Evolutionary conservation across 257 asterid genomes (phyloP).

Genomic region (Primulina eburnea): DNA sequence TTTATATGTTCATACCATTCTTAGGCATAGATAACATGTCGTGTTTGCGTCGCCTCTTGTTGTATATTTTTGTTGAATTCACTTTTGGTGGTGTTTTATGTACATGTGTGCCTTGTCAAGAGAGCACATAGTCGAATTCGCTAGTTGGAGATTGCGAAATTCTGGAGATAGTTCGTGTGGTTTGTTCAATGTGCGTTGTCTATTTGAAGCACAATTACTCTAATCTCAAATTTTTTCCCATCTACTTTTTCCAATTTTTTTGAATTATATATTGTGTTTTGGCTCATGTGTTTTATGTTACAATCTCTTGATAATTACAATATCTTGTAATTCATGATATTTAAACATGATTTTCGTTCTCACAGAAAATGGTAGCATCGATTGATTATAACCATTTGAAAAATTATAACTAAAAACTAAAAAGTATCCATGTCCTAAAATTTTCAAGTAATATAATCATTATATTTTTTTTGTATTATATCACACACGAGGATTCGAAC

Average conservation of each 20-base stretch:
- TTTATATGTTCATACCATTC: neutral
- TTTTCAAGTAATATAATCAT: no score
- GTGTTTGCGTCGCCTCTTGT: neutral
- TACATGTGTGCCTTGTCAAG: neutral
- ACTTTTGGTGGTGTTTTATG: neutral
- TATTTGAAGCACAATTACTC: neutral
- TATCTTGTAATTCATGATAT: no score
- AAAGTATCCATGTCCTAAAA: no score
- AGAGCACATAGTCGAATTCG: neutral
- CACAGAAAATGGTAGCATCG: no score
- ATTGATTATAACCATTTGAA: no score
- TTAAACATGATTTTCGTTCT: no score
- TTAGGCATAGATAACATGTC: neutral
- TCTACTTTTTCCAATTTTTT: neutral
- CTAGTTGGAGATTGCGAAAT: neutral
- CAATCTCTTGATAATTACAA: no score
- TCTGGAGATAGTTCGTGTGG: neutral
- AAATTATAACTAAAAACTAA: no score
- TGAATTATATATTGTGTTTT: no score
- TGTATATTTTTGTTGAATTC: neutral
- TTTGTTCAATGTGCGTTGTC: neutral
- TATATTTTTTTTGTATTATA: no score
- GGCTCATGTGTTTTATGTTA: no score
- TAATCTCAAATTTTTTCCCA: neutral
- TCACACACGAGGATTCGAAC: no score